These are phyloP conservation scores for Colletotrichum gloeosporioides DNA, from an alignment of 2,329 filamentous ascomycete genomes.

Conservation along the genomic window DNA sequence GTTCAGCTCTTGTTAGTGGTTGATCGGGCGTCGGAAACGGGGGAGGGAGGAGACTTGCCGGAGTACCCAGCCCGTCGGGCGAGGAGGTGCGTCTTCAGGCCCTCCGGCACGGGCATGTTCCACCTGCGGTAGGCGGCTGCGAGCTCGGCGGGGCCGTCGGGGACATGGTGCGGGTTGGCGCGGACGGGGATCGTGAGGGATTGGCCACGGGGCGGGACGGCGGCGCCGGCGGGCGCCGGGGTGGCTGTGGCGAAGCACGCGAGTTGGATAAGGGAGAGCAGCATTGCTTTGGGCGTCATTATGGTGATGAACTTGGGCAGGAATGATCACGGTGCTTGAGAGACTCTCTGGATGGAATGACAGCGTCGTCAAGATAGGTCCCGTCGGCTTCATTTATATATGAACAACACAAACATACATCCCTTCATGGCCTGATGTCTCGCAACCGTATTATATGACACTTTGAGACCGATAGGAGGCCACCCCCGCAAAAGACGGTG, in stretches of 20 bases:
- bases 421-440: background rate
- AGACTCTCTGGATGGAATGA: background rate
- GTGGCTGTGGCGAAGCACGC: background rate
- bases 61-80: conserved; percentile 5
- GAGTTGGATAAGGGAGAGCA: background rate
- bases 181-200: conserved; percentile 2
- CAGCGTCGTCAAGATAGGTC: background rate
- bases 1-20: background rate
- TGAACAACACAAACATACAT: background rate
- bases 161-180: conserved; percentile 1
- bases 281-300: background rate
- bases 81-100: conserved; percentile 1
- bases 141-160: conserved; percentile 11
- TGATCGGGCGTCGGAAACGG: background rate
- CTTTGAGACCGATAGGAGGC: background rate
- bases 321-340: background rate
- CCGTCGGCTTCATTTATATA: background rate
- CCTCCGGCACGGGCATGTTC: conserved; percentile 10
- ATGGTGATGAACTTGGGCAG: background rate
- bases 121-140: conserved; percentile 11
- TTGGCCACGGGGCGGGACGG: background rate
- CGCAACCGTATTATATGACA: background rate
- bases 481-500: background rate
- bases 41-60: background rate
- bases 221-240: background rate